Evolutionary conservation across 306 rosid genomes (phyloP).

Genomic region (Alnus glutinosa): DNA sequence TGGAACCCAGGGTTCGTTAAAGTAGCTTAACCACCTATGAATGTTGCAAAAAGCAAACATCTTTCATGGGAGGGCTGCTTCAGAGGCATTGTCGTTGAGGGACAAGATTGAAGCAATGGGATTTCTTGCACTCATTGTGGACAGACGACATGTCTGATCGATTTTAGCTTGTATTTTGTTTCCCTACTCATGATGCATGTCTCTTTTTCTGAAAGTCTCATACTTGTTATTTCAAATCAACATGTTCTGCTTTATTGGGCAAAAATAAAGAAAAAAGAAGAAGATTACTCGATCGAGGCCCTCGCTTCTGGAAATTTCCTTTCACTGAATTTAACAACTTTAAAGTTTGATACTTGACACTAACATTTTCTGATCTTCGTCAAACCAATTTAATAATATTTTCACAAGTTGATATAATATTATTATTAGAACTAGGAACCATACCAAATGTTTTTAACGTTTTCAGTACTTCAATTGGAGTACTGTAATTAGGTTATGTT

Average conservation of each 20-base stretch:
- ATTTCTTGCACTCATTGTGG: conserved; percentile 19
- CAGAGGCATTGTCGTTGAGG: conserved; percentile 13
- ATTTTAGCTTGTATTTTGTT: conserved; percentile 2
- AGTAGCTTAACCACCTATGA: neutral
- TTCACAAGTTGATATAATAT: too few species aligned
- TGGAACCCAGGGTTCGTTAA: conserved; percentile 26
- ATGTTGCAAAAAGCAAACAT: neutral
- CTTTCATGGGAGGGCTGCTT: neutral
- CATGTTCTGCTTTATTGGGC: conserved; percentile 12
- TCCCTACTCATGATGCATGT: conserved; percentile 18
- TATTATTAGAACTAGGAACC: too few species aligned
- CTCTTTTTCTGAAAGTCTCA: conserved; percentile 11
- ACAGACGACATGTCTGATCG: conserved; percentile 10
- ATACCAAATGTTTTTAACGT: too few species aligned
- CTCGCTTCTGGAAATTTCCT: conserved; percentile 7
- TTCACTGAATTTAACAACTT: neutral
- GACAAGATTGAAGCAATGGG: conserved; percentile 28
- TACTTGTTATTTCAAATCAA: conserved; percentile 27
- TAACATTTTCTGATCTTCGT: neutral
- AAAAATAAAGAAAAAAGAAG: neutral
- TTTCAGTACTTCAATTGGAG: too few species aligned
- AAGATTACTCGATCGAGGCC: neutral
- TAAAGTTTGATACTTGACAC: neutral
- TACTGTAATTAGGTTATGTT: too few species aligned
- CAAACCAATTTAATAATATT: too few species aligned